Evolutionary conservation across 2,329 filamentous ascomycete species (phyloP), one percentile per base, ranked within the genome.

Genomic region (Helminthosporium solani): DNA sequence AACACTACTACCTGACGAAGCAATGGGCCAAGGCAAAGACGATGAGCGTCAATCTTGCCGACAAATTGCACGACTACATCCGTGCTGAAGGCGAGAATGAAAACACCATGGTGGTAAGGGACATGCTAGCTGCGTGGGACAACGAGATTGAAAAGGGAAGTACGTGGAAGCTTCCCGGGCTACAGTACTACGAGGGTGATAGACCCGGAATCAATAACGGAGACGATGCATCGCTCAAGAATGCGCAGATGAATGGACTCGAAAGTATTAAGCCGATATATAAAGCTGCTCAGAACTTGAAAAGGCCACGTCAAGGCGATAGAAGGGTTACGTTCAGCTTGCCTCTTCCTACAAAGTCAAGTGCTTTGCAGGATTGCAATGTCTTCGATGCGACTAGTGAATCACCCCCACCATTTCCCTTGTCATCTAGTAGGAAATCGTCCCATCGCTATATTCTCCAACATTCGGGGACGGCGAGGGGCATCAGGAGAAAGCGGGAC

Each of bases 81-180:
- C 19, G 27, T 5, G 36, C 53, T 11, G 16, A 31, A 2, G 21
- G 20, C 2, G 12, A 42, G 8, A 18, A 16, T 6, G 27, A 40
- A 16, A 47, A 53, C n/a, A 9, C 31, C 20, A n/a, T 20, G 9
- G 33, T 41, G n/a, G 15, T 52, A 14, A 36, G 30, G n/a, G 33
- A 46, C 9, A 47, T 44, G 30, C 38, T 57, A 5, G 33, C 25
- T 2, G 15, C 37, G 4, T 57, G 43, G 47, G 50, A 55, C 5
- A 42, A 19, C n/a, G 36, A 51, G 31, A 50, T 40, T 20, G 34
- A 45, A 3, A 25, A 11, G 15, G 25, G 25, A 4, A 3, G 14
- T 12, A 34, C 53, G n/a, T 33, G 40, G 20, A 44, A 44, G 18
- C 42, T 57, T 12, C 52, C 54, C 9, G 54, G 54, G 9, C n/a